These are phyloP conservation scores for Umbelopsis ramanniana DNA, from an alignment of 192 early-diverging fungal genomes.

Conservation along the genomic window DNA sequence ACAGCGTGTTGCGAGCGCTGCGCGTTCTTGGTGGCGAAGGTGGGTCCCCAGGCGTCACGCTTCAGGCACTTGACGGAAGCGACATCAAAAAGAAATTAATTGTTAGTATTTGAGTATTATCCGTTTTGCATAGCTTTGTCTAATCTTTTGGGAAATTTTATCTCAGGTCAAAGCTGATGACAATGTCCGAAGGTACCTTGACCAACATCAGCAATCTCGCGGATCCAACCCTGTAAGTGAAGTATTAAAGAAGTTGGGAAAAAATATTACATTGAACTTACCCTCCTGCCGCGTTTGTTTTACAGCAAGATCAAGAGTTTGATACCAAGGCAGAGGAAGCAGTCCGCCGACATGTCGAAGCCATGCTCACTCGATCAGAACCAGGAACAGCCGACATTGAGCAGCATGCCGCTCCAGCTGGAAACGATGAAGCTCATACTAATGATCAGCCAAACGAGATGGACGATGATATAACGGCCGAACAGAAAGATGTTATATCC, in stretches of 20 bases:
- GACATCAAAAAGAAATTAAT: conserved; percentile 48
- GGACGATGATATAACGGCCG: conserved; percentile 8
- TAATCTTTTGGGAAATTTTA: background rate
- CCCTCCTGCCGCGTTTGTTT: no score
- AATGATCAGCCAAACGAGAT: background rate
- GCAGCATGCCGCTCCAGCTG: background rate
- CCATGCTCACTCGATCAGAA: conserved; percentile 3
- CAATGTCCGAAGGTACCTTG: conserved; percentile 56
- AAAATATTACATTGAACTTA: no score
- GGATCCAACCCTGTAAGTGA: conserved; percentile 42
- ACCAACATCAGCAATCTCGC: conserved; percentile 51
- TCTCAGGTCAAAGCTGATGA: conserved; percentile 62
- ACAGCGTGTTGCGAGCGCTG: conserved; percentile 65
- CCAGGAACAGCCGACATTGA: background rate
- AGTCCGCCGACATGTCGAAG: background rate
- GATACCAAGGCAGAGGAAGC: background rate
- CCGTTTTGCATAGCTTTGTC: background rate
- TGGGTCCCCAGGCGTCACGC: conserved; percentile 38
- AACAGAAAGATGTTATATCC: conserved; percentile 61
- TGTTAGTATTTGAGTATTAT: conserved; percentile 31
- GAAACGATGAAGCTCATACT: background rate
- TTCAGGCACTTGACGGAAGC: conserved; percentile 45
- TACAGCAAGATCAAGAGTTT: conserved; percentile 1
- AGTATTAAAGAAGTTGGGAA: background rate
- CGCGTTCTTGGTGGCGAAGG: conserved; percentile 70